A percentile compares a stretch with the other conserved stretches of the same genome.
Evolutionary conservation across 2,329 filamentous ascomycete species (phyloP).

Genomic region (Aspergillus versicolor): DNA sequence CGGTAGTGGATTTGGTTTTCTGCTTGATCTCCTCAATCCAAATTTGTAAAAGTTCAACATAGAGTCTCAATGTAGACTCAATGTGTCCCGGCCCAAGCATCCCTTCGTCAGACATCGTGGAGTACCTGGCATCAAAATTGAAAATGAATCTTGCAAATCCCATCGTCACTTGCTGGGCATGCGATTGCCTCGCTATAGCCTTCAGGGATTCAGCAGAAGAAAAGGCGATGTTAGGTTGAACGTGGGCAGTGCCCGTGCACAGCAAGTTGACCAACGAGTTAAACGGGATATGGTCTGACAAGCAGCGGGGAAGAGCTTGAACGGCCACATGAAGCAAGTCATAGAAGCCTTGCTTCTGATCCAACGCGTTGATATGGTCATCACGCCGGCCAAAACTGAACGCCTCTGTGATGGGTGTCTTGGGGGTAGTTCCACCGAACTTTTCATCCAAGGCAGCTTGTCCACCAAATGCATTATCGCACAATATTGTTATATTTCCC

Average conservation of each 20-base stretch:
- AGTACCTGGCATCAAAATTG: constrained; percentile 95
- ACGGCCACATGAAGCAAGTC: constrained; percentile 94
- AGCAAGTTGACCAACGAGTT: constrained; percentile 91
- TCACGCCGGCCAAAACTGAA: constrained; percentile 88
- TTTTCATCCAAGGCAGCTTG: constrained; percentile 96
- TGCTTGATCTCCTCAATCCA: constrained; percentile 97
- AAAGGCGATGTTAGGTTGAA: constrained; percentile 85
- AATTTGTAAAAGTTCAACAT: constrained; percentile 89
- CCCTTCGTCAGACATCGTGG: constrained; percentile 95
- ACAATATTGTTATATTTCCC: constrained; percentile 92
- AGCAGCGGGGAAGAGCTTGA: constrained; percentile 88
- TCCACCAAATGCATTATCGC: constrained; percentile 94
- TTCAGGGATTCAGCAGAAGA: constrained; percentile 93
- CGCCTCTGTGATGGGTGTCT: constrained; percentile 90
- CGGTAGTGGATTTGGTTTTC: constrained; percentile 72
- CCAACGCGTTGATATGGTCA: constrained; percentile 68
- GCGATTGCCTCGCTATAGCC: constrained; percentile 87
- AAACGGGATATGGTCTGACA: constrained; percentile 87
- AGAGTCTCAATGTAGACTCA: constrained; percentile 86
- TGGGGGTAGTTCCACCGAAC: constrained; percentile 80
- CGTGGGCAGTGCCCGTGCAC: constrained; percentile 94
- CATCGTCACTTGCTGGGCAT: constrained; percentile 93
- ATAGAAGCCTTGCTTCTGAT: constrained; percentile 93
- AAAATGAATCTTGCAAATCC: constrained; percentile 98
- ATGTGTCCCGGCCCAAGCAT: constrained; percentile 94